A percentile compares a stretch with the other conserved stretches of the same genome.
phyloP scores from a whole-genome alignment of 176 grass and related monocot genomes.

The Hyparrhenia diplandra region DNA sequence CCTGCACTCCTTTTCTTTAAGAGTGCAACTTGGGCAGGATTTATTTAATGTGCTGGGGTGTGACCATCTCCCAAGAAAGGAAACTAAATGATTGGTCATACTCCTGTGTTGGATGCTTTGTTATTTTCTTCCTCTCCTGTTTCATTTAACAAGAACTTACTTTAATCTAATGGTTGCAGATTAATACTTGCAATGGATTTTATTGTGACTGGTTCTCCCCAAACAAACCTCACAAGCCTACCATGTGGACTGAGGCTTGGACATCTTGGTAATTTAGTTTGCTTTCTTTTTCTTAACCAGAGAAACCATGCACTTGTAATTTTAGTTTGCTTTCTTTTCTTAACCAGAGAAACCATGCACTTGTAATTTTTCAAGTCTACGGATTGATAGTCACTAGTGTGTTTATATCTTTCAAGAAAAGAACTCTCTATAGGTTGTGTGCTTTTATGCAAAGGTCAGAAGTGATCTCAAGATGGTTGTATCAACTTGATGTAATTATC shows the following conservation, averaged over 20 bases:
- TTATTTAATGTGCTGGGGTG: conserved; percentile 13
- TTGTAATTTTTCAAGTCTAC: not conserved
- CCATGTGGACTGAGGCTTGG: conserved; percentile 98
- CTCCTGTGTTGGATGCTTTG: not conserved
- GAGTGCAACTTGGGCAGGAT: conserved; percentile 13
- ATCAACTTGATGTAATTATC: not conserved
- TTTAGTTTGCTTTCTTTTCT: conserved; percentile 4
- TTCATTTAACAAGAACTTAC: conserved; percentile 1
- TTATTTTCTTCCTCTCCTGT: not conserved
- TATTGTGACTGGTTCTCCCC: conserved; percentile 93
- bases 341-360: not conserved
- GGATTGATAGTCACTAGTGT: not conserved
- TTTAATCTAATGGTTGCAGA: conserved; percentile 45
- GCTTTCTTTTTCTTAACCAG: not conserved
- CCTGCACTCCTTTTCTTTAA: conserved; percentile 20
- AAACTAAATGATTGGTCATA: conserved; percentile 14
- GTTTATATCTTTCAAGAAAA: not conserved
- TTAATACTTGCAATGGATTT: conserved; percentile 96
- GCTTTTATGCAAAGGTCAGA: not conserved
- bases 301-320: not conserved
- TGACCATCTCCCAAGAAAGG: conserved; percentile 35
- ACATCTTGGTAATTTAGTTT: conserved; percentile 78
- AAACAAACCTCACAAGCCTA: conserved; percentile 86
- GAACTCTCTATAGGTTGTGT: not conserved
- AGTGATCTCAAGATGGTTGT: not conserved